A percentile compares a stretch with the other conserved stretches of the same genome.
Conservation (phyloP, 495 filamentous ascomycete species). For the Chaetomium fimeti region DNA sequence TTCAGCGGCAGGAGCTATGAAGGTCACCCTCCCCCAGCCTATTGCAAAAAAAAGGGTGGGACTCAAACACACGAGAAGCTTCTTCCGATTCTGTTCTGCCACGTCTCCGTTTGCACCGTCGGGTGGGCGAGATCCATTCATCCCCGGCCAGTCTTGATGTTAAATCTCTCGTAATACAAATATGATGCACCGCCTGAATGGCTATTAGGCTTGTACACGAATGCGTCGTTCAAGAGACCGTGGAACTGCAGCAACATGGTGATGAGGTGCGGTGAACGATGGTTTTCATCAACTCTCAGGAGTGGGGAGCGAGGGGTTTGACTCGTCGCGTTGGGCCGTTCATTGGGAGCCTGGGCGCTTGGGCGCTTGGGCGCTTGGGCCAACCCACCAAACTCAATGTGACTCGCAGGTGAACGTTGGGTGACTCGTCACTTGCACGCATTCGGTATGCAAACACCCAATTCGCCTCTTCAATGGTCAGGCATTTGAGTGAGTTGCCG, state of each 20-base stretch:
- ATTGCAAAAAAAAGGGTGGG: not conserved
- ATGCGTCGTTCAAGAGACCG: not conserved
- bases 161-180: not conserved
- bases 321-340: not conserved
- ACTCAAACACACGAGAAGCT: not conserved
- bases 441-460: no score
- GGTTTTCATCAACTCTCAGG: not conserved
- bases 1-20: no score
- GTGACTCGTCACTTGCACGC: no score
- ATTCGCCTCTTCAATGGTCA: no score
- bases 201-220: not conserved
- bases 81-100: slow-evolving; percentile 9
- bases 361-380: not conserved
- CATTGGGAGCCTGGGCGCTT: not conserved
- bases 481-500: no score
- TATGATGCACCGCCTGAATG: not conserved
- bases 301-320: not conserved
- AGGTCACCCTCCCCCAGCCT: not conserved
- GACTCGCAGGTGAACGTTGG: no score
- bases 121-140: not conserved
- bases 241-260: not conserved
- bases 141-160: not conserved
- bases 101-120: not conserved
- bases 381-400: not conserved
- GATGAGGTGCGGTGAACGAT: not conserved